phyloP scores from a whole-genome alignment of 2,329 filamentous ascomycete species.

The Penicillium capsulatum region DNA sequence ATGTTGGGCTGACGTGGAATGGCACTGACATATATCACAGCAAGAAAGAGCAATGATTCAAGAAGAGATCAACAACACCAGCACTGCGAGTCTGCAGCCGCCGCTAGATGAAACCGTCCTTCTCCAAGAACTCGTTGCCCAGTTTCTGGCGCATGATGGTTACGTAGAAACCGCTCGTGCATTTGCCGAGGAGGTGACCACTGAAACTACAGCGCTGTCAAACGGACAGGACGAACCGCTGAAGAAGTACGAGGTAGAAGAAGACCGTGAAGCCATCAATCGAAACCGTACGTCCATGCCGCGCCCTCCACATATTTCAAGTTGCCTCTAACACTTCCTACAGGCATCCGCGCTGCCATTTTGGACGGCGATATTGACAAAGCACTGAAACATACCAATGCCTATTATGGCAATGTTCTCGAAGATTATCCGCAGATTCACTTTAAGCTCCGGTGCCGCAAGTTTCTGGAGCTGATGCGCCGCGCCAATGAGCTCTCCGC shows the following conservation, averaged over 20 bases:
- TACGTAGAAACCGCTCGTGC: slow-evolving; percentile 89
- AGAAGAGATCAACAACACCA: slow-evolving; percentile 57
- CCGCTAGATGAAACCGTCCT: slow-evolving; percentile 69
- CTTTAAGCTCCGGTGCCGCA: slow-evolving; percentile 82
- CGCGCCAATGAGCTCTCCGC: slow-evolving; percentile 61
- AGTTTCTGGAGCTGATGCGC: slow-evolving; percentile 93
- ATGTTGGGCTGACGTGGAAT: background rate
- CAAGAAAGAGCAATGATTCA: slow-evolving; percentile 58
- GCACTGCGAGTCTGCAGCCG: slow-evolving; percentile 58
- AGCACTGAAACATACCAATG: slow-evolving; percentile 75
- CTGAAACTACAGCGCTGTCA: slow-evolving; percentile 67
- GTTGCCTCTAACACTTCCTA: background rate
- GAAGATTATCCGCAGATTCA: slow-evolving; percentile 76
- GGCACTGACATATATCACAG: slow-evolving; percentile 40
- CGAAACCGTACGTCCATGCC: slow-evolving; percentile 64
- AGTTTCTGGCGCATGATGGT: slow-evolving; percentile 91
- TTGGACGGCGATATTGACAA: slow-evolving; percentile 88
- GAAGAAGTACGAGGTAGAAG: slow-evolving; percentile 62
- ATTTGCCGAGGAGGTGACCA: slow-evolving; percentile 75
- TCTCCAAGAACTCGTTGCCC: slow-evolving; percentile 76
- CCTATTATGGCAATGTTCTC: slow-evolving; percentile 76
- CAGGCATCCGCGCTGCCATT: slow-evolving; percentile 81
- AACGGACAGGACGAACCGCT: slow-evolving; percentile 52
- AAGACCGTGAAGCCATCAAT: slow-evolving; percentile 81
- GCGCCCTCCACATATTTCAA: too few species aligned